Percentiles rank a stretch among this genome's conserved stretches.
These are phyloP conservation scores for Chaetomiaceae sp. DNA, from an alignment of 2,329 filamentous ascomycete species.

Conservation along the genomic window DNA sequence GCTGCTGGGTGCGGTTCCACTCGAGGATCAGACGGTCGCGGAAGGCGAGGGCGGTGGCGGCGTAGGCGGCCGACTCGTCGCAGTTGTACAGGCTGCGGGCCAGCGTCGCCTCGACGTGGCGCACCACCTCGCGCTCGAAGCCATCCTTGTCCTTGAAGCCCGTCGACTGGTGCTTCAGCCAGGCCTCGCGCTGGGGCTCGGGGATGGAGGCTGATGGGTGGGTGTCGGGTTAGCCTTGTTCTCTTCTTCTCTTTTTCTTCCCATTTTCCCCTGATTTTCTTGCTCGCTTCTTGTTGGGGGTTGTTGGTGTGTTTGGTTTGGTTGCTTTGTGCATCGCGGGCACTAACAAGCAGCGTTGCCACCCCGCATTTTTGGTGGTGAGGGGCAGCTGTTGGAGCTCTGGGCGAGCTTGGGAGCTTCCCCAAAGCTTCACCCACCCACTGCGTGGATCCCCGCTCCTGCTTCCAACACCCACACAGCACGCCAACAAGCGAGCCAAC, in stretches of 20 bases:
- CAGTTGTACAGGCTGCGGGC: slow-evolving; percentile 97
- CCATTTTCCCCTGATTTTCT: no score
- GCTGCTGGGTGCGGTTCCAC: slow-evolving; percentile 98
- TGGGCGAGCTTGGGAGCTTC: neutral
- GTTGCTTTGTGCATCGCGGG: neutral
- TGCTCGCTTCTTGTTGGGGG: no score
- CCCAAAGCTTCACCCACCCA: no score
- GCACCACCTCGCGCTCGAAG: slow-evolving; percentile 82
- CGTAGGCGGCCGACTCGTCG: slow-evolving; percentile 89
- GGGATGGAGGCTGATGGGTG: slow-evolving; percentile 63
- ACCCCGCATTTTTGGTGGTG: slow-evolving; percentile 10
- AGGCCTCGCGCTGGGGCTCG: slow-evolving; percentile 79
- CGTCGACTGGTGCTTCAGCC: slow-evolving; percentile 57
- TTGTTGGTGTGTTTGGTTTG: neutral
- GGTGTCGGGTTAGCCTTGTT: slow-evolving; percentile 8
- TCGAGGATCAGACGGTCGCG: slow-evolving; percentile 88
- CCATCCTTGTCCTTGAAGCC: slow-evolving; percentile 76
- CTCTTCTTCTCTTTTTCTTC: no score
- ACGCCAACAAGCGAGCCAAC: no score
- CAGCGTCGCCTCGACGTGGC: slow-evolving; percentile 93
- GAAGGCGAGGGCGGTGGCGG: slow-evolving; percentile 85
- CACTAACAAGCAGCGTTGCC: neutral
- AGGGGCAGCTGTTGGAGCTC: neutral
- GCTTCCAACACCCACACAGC: no score
- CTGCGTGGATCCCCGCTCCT: neutral